Conservation (phyloP, 2,329 filamentous ascomycete genomes). For the Pestalotiopsis sp. region DNA sequence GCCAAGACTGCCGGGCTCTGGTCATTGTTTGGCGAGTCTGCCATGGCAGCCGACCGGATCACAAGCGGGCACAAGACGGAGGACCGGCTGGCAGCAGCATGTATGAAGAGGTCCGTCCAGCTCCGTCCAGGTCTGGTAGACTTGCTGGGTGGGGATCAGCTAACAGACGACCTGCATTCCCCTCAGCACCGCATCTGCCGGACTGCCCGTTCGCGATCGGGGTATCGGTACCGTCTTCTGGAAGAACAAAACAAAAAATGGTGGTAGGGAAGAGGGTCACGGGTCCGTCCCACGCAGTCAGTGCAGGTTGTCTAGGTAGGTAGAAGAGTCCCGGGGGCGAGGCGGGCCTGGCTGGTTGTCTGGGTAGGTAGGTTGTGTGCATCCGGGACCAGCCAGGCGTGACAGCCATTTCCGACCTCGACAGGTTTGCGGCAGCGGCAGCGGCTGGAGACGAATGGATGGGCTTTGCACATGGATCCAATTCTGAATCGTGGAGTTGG, state of each 20-base stretch:
- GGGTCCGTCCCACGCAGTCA: too few relatives aligned
- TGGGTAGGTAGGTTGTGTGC: neutral
- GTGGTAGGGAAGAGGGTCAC: neutral
- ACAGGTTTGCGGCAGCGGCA: neutral
- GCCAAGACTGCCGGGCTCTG: neutral
- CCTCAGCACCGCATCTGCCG: neutral
- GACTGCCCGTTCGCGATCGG: neutral
- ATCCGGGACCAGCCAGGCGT: neutral
- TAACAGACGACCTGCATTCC: neutral
- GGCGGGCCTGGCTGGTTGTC: neutral
- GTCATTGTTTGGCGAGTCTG: neutral
- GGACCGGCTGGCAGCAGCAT: neutral
- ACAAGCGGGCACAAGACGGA: neutral
- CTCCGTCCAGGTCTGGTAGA: neutral
- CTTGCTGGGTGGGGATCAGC: neutral
- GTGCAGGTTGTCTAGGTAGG: too few relatives aligned
- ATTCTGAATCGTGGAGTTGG: neutral
- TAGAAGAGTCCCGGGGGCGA: too few relatives aligned
- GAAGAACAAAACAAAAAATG: neutral
- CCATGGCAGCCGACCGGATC: neutral
- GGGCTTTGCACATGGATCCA: neutral
- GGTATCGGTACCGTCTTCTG: neutral
- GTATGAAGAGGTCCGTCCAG: neutral
- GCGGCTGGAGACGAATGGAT: neutral
- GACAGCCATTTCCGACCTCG: neutral